Base-by-base conservation (phyloP, 2,329 filamentous ascomycete genomes). In the Colletotrichum falcatum region DNA sequence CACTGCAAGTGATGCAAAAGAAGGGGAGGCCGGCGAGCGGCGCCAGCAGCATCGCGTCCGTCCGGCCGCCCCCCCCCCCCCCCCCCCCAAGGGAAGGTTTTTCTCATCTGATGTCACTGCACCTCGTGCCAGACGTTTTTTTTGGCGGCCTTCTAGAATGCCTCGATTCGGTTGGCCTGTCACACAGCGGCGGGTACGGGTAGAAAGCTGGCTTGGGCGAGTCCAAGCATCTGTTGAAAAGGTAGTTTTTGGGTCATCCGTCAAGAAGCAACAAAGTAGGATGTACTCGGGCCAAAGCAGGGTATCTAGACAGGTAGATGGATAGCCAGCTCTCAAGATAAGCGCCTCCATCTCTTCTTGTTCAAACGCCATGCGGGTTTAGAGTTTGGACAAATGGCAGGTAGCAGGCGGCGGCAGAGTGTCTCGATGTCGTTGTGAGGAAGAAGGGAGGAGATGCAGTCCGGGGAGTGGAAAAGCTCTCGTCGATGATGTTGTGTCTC, bases 61-160 rank as follows among this genome's bases (percentile, higher is more conserved):
- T n/a, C n/a, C n/a, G n/a, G n/a, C n/a, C n/a, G n/a, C n/a, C n/a
- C n/a, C n/a, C n/a, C n/a, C n/a, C n/a, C n/a, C n/a, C n/a, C n/a
- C n/a, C n/a, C n/a, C 33, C 5, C 8, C 28, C 30, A 14, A n/a
- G n/a, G 12, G 16, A 51, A 61, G 8, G 14, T 51, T 51, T 51
- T n/a, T 28, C 46, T 46, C 53, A 46, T 66, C 49, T 54, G 42
- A 56, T n/a, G 37, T 44, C 35, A 37, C 23, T 39, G n/a, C 7
- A 53, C 53, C 56, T 39, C 56, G 35, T 62, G 63, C 63, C 37
- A 18, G 44, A 46, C 51, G 35, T 70, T 70, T 58, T 61, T 70
- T 70, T 58, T 61, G 67, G 48, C 64, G 44, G 44, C 35, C 59
- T 67, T 70, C 56, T 61, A 56, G 63, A 70, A 66, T 28, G 14